Conservation (phyloP, 768 basidiomycete genomes). For the Cystobasidium onofrii region DNA sequence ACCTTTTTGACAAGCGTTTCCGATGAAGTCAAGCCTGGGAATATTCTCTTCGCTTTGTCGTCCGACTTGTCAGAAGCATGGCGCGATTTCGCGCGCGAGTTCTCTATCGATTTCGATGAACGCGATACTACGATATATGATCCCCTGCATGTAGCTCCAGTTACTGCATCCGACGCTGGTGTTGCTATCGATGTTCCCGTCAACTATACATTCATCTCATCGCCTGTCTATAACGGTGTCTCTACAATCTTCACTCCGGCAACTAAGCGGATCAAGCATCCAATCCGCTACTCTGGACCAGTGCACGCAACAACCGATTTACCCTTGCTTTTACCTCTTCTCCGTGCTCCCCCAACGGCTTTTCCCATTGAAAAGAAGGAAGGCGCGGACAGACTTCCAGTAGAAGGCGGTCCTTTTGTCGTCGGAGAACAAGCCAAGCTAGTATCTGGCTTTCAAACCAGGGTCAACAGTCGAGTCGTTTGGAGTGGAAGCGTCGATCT, state of each 20-base stretch:
- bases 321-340: constrained; percentile 71
- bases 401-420: constrained; percentile 59
- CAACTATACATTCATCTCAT: constrained; percentile 32
- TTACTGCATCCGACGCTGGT: not conserved
- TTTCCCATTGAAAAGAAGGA: constrained; percentile 52
- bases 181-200: constrained; percentile 9
- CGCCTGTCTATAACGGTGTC: constrained; percentile 49
- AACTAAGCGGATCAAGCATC: constrained; percentile 16
- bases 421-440: constrained; percentile 68
- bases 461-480: constrained; percentile 63
- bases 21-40: constrained; percentile 55
- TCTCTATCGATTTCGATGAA: constrained; percentile 78
- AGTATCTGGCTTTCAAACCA: constrained; percentile 82
- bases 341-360: constrained; percentile 56
- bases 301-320: constrained; percentile 38
- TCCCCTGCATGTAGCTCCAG: constrained; percentile 47
- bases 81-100: constrained; percentile 79
- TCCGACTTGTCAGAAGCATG: constrained; percentile 53
- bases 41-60: constrained; percentile 75
- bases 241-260: constrained; percentile 35
- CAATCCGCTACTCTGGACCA: constrained; percentile 35
- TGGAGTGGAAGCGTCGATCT: constrained; percentile 74
- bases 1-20: constrained; percentile 52
- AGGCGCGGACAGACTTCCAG: constrained; percentile 59
- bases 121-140: constrained; percentile 75